These are phyloP conservation scores for Gnomoniopsis smithogilvyi DNA, from an alignment of 2,329 filamentous ascomycete species.

Conservation along the genomic window DNA sequence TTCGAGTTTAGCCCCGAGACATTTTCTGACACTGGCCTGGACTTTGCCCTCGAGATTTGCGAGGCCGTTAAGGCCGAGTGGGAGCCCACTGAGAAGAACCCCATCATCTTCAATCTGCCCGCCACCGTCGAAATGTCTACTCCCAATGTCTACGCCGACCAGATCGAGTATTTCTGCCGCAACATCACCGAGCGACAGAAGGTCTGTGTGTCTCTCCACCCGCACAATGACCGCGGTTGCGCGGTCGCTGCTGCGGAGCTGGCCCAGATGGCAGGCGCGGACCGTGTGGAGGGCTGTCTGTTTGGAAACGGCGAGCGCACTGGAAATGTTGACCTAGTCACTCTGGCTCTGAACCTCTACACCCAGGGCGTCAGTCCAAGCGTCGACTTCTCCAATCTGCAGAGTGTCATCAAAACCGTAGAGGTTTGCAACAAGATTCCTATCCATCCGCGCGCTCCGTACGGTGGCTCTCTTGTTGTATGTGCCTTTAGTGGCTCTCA, in stretches of 20 bases:
- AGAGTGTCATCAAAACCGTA: slow-evolving; percentile 80
- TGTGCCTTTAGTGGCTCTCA: slow-evolving; percentile 90
- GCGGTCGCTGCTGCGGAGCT: slow-evolving; percentile 87
- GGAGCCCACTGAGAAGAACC: slow-evolving; percentile 74
- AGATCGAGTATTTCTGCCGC: slow-evolving; percentile 92
- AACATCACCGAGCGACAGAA: slow-evolving; percentile 83
- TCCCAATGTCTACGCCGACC: slow-evolving; percentile 92
- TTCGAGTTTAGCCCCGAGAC: slow-evolving; percentile 85
- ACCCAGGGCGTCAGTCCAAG: slow-evolving; percentile 84
- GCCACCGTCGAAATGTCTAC: slow-evolving; percentile 95
- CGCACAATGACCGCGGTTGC: slow-evolving; percentile 91
- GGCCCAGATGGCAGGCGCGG: slow-evolving; percentile 93
- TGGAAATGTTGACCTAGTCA: slow-evolving; percentile 93
- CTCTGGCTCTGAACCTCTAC: slow-evolving; percentile 88
- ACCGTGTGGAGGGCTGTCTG: slow-evolving; percentile 89
- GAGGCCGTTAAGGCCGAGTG: slow-evolving; percentile 93
- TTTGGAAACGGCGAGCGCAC: slow-evolving; percentile 96
- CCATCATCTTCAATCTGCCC: slow-evolving; percentile 95
- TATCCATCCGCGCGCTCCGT: slow-evolving; percentile 83
- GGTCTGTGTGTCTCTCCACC: slow-evolving; percentile 84
- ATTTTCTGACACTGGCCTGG: slow-evolving; percentile 86
- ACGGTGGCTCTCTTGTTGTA: slow-evolving; percentile 87
- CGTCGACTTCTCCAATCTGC: slow-evolving; percentile 89
- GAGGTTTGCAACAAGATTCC: slow-evolving; percentile 95
- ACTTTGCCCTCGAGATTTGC: slow-evolving; percentile 80